Conservation (phyloP, 176 grass and related monocot genomes). For the Bothriochloa decipiens region DNA sequence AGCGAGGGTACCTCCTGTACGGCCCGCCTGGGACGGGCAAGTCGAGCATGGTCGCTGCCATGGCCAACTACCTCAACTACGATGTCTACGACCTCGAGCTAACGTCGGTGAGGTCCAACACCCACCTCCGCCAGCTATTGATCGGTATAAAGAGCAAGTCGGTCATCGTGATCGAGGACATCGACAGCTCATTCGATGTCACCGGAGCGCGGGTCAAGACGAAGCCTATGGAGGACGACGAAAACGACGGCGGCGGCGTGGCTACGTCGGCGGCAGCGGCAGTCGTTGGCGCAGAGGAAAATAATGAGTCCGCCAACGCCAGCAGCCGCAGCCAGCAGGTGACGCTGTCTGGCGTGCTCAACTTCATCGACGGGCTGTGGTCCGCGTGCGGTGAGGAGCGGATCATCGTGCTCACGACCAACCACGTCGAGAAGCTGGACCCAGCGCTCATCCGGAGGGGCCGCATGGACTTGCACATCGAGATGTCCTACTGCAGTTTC, state of each 20-base stretch:
- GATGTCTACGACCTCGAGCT: slow-evolving; percentile 59
- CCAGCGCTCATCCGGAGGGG: no score
- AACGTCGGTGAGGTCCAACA: slow-evolving; percentile 42
- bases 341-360: slow-evolving; percentile 51
- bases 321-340: not conserved
- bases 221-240: not conserved
- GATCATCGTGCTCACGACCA: no score
- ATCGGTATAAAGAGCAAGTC: slow-evolving; percentile 1
- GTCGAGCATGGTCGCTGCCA: slow-evolving; percentile 46
- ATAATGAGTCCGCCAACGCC: no score
- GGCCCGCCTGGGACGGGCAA: slow-evolving; percentile 55
- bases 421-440: no score
- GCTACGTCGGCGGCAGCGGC: no score
- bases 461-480: no score
- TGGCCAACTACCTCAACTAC: slow-evolving; percentile 53
- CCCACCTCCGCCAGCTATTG: slow-evolving; percentile 33
- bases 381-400: no score
- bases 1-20: slow-evolving; percentile 50
- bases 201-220: not conserved
- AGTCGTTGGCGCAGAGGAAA: no score
- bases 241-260: no score
- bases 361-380: slow-evolving; percentile 39
- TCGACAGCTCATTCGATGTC: slow-evolving; percentile 53
- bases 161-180: slow-evolving; percentile 54
- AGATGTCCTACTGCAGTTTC: not conserved